Evolutionary conservation across 108 stramenopile species (phyloP).

Genomic region (Fistulifera solaris): DNA sequence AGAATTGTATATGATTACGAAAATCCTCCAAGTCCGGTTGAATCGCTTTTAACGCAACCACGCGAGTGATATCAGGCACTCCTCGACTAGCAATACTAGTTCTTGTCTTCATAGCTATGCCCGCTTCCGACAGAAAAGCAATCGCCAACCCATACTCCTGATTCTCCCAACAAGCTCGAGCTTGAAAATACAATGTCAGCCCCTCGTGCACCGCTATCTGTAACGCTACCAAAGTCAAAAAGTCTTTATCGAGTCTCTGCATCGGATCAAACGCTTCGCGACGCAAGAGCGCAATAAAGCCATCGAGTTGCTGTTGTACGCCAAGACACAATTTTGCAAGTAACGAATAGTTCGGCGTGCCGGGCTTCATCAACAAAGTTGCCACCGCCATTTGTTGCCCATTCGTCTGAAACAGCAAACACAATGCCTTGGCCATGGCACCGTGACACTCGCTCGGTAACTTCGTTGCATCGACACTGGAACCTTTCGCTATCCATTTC

Average conservation of each 20-base stretch:
- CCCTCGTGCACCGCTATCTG: constrained; percentile 63
- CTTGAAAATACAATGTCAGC: constrained; percentile 63
- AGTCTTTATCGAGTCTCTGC: constrained; percentile 57
- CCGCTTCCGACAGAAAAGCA: constrained; percentile 70
- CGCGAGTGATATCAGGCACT: constrained; percentile 63
- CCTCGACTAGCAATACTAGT: constrained; percentile 25
- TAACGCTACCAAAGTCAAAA: constrained; percentile 72
- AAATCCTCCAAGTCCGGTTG: constrained; percentile 57
- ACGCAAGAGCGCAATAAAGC: constrained; percentile 52
- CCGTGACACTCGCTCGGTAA: constrained; percentile 68
- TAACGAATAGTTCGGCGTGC: constrained; percentile 67
- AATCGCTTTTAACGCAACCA: constrained; percentile 39
- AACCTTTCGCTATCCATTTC: constrained; percentile 71
- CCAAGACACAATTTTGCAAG: constrained; percentile 73
- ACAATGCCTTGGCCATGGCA: constrained; percentile 53
- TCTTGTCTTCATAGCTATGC: constrained; percentile 34
- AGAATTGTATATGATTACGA: constrained; percentile 43
- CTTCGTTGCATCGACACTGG: constrained; percentile 43
- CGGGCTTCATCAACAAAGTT: constrained; percentile 73
- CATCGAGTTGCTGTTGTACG: constrained; percentile 55
- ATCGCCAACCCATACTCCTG: constrained; percentile 75
- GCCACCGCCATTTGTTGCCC: constrained; percentile 88
- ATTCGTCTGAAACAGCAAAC: constrained; percentile 61
- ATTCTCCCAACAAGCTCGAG: constrained; percentile 55
- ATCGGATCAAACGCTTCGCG: constrained; percentile 53